Evolutionary conservation across 2,329 filamentous ascomycete genomes (phyloP), one percentile per base, ranked within the genome.

Genomic region (Phaeosphaeria sp.): DNA sequence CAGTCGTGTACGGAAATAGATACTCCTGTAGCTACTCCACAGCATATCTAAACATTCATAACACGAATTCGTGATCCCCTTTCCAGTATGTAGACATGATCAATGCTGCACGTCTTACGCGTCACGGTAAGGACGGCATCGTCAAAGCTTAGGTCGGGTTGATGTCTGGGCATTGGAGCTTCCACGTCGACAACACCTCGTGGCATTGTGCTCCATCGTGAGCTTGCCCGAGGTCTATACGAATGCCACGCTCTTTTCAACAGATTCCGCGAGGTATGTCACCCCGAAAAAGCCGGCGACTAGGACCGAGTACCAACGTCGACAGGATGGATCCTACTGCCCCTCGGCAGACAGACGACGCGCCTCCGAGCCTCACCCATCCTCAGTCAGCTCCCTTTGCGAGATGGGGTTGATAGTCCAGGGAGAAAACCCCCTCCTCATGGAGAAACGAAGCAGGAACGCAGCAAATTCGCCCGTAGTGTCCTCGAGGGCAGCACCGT

Each of bases 401-500:
- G 47, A 27, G 46, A 13, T 36, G 30, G 36, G 27, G n/a, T 50
- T 40, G 51, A 25, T 2, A 46, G 43, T n/a, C 33, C 24, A 3
- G 40, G 27, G 17, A 48, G 21, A 11, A 0, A 49, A 3, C 2
- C 25, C 20, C 50, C 27, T 0, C 13, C 18, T 8, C n/a, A 21
- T 6, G 9, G 40, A 3, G 60, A 46, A 0, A 40, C 53, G 0
- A 66, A 67, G 15, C 62, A 67, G 30, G 69, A 72, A 39, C 59
- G 71, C 22, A 66, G 65, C 63, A 73, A 71, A 27, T 74, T 73
- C 46, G 64, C 69, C 1, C 60, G 71, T 6, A 74, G 69, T 54
- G 69, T 75, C 4, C 62, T 74, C n/a, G 72, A 75, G 55, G 73
- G 73, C 48, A 73, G 71, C 61, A 73, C 72, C 25, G 69, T 75